phyloP scores from a whole-genome alignment of 179 eudicot genomes.

The Carnegiea gigantea region DNA sequence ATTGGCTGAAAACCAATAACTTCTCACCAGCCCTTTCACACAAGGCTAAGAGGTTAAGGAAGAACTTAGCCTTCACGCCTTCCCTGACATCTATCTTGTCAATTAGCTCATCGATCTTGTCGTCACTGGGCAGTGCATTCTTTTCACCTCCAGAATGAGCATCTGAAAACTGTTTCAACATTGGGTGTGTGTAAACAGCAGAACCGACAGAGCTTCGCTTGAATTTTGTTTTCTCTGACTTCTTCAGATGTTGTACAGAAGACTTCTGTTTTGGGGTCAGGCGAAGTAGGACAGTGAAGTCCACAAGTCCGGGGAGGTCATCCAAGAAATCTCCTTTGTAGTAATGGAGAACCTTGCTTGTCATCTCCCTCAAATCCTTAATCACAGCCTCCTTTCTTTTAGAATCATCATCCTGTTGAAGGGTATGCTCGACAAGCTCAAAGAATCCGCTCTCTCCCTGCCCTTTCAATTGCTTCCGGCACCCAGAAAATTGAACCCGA shows the following conservation, averaged over 20 bases:
- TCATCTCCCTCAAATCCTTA: conserved; percentile 79
- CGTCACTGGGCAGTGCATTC: conserved; percentile 34
- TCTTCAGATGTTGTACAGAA: conserved; percentile 46
- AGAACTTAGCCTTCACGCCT: conserved; percentile 87
- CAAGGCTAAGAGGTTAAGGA: conserved; percentile 53
- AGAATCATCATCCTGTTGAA: conserved; percentile 55
- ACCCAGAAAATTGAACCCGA: conserved; percentile 40
- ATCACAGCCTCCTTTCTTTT: conserved; percentile 55
- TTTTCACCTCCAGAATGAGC: conserved; percentile 33
- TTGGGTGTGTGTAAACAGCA: conserved; percentile 61
- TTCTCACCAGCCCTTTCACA: conserved; percentile 75
- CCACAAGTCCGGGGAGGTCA: conserved; percentile 81
- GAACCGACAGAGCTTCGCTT: conserved; percentile 51
- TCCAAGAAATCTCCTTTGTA: conserved; percentile 82
- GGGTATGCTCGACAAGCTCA: conserved; percentile 58
- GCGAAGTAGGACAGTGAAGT: conserved; percentile 66
- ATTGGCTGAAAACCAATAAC: conserved; percentile 82
- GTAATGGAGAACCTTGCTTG: conserved; percentile 70
- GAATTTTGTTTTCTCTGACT: conserved; percentile 44
- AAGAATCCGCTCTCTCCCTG: conserved; percentile 49
- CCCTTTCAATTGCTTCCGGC: conserved; percentile 39
- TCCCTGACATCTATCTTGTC: conserved; percentile 52
- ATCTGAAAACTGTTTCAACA: conserved; percentile 46
- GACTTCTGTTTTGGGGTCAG: conserved; percentile 51
- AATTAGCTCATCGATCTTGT: conserved; percentile 43